A percentile compares a stretch with the other conserved stretches of the same genome.
These are phyloP conservation scores for Nigrospora osmanthi DNA, from an alignment of 2,329 filamentous ascomycete genomes.

Conservation along the genomic window DNA sequence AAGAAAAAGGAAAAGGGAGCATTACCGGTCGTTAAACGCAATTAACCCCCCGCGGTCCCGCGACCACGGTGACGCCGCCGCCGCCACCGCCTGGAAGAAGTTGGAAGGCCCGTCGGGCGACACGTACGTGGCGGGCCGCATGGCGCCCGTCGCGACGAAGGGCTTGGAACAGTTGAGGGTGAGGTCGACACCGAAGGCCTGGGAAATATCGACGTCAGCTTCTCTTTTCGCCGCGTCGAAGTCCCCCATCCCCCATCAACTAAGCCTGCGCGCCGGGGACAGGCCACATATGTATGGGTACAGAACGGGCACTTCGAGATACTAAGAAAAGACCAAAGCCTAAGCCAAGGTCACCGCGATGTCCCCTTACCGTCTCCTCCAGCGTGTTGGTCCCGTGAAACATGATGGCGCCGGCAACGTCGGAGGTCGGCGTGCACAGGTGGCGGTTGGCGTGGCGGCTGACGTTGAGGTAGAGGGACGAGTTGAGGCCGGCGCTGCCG, in stretches of 20 bases:
- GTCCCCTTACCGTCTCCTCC: slow-evolving; percentile 37
- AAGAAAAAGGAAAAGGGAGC: too few relatives aligned
- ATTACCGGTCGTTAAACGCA: slow-evolving; percentile 47
- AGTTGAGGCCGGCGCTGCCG: slow-evolving; percentile 21
- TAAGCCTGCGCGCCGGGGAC: too few relatives aligned
- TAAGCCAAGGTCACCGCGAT: too few relatives aligned
- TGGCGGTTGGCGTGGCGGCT: slow-evolving; percentile 4
- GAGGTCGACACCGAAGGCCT: slow-evolving; percentile 52
- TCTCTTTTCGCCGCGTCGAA: too few relatives aligned
- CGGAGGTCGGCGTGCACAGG: too few relatives aligned
- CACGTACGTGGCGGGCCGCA: slow-evolving; percentile 55
- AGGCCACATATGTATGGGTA: too few relatives aligned
- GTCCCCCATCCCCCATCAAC: too few relatives aligned
- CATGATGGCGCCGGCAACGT: slow-evolving; percentile 39
- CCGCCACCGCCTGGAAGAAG: slow-evolving; percentile 49
- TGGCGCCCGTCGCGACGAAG: slow-evolving; percentile 52
- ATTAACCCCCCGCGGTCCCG: slow-evolving; percentile 48
- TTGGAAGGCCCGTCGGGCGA: slow-evolving; percentile 58
- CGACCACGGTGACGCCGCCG: slow-evolving; percentile 39
- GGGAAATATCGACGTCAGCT: too few relatives aligned
- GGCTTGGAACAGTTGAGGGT: slow-evolving; percentile 50
- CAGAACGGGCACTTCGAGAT: too few relatives aligned
- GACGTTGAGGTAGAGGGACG: neutral
- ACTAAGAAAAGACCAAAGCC: too few relatives aligned
- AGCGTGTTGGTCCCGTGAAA: slow-evolving; percentile 61